phyloP scores from a whole-genome alignment of 306 rosid genomes.

The Dryas alaskensis region DNA sequence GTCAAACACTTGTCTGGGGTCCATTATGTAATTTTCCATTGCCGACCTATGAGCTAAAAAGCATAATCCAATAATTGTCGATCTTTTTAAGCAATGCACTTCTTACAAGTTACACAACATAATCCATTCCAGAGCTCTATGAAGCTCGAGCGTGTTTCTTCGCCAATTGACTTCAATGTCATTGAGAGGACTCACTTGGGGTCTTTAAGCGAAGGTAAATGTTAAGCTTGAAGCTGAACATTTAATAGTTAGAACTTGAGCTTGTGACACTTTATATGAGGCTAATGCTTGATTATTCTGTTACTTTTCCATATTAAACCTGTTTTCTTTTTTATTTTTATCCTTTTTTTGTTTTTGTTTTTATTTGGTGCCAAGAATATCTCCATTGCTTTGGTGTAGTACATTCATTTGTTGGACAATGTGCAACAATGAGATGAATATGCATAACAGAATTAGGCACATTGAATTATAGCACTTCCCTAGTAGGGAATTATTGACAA shows the following conservation, averaged over 20 bases:
- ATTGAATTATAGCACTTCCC: not conserved
- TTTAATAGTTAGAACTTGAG: not conserved
- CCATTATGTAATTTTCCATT: not conserved
- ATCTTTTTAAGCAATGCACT: constrained; percentile 59
- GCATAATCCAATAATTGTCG: constrained; percentile 23
- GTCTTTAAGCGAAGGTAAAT: constrained; percentile 61
- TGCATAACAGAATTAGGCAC: no score
- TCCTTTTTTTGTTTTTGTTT: no score
- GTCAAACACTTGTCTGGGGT: constrained; percentile 1
- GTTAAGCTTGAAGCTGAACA: constrained; percentile 17
- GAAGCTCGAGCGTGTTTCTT: constrained; percentile 44
- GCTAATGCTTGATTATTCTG: no score
- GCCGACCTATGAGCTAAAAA: not conserved
- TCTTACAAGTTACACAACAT: constrained; percentile 19
- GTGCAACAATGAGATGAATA: no score
- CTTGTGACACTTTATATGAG: no score
- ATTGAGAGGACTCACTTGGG: constrained; percentile 61
- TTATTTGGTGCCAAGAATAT: no score
- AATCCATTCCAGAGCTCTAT: constrained; percentile 40
- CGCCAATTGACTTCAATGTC: constrained; percentile 49
- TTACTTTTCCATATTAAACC: no score
- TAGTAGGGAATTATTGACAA: constrained; percentile 18
- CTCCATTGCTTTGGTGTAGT: no score
- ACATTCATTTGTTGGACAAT: no score
- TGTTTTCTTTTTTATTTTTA: no score